Percentiles rank a stretch among this genome's conserved stretches.
Conservation (phyloP, 306 rosid species). For the Medicago lupulina region DNA sequence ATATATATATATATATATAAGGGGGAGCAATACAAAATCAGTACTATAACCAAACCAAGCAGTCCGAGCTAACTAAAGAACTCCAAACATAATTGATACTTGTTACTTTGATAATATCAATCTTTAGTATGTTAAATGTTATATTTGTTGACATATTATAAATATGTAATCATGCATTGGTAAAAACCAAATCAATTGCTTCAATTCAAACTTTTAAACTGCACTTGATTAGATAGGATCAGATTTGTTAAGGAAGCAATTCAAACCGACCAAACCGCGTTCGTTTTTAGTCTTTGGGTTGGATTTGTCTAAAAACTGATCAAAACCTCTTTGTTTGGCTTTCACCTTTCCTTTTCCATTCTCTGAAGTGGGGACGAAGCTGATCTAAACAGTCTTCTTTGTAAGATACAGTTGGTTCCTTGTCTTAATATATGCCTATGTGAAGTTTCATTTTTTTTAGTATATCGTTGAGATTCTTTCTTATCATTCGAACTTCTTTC, state of each 20-base stretch:
- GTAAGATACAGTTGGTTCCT: conserved; percentile 3
- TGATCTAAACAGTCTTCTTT: conserved; percentile 6
- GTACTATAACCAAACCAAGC: no score
- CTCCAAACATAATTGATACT: not conserved
- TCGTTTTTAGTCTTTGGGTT: not conserved
- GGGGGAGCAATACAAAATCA: no score
- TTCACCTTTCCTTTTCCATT: conserved; percentile 15
- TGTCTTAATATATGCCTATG: conserved; percentile 5
- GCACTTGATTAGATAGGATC: not conserved
- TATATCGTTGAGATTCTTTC: not conserved
- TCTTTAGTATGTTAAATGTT: not conserved
- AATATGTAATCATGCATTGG: not conserved
- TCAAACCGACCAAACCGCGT: not conserved
- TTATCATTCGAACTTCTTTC: not conserved
- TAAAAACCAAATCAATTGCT: not conserved
- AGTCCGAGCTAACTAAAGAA: no score
- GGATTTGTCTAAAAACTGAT: not conserved
- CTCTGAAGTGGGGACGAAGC: conserved; percentile 1
- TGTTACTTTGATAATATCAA: not conserved
- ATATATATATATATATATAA: no score
- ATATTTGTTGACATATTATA: not conserved
- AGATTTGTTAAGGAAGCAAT: not conserved
- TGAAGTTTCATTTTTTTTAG: not conserved
- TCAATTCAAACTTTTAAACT: not conserved
- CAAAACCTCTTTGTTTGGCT: not conserved